A percentile compares a stretch with the other conserved stretches of the same genome.
phyloP scores from a whole-genome alignment of 2,329 filamentous ascomycete genomes.

The Cryphonectria japonica region DNA sequence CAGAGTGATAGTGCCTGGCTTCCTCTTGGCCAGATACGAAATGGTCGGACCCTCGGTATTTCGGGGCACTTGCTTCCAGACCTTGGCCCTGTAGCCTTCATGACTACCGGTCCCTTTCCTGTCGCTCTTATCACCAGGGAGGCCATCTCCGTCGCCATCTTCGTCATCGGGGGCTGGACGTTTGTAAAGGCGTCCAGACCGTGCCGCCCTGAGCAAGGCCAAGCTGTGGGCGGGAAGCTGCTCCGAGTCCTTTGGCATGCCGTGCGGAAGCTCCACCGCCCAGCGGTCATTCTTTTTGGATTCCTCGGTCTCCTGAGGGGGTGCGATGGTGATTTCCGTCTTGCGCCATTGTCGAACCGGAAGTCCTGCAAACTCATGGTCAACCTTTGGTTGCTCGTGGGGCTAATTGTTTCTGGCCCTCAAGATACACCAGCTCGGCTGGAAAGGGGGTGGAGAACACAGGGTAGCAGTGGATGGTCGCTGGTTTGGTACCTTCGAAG shows the following conservation, averaged over 20 bases:
- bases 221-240: slow-evolving; percentile 79
- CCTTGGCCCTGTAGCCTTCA: slow-evolving; percentile 58
- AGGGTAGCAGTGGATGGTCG: background rate
- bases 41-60: slow-evolving; percentile 57
- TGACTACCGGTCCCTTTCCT: slow-evolving; percentile 71
- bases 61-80: slow-evolving; percentile 66
- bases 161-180: slow-evolving; percentile 67
- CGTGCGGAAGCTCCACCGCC: slow-evolving; percentile 73
- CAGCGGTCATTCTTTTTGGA: slow-evolving; percentile 68
- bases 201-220: slow-evolving; percentile 78
- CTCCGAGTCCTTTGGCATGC: slow-evolving; percentile 84
- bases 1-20: slow-evolving; percentile 63
- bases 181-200: slow-evolving; percentile 78
- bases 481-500: slow-evolving; percentile 54
- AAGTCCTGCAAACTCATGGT: slow-evolving; percentile 63
- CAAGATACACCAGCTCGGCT: background rate
- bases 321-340: slow-evolving; percentile 69
- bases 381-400: background rate
- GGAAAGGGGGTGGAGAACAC: background rate
- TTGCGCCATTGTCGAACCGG: slow-evolving; percentile 91
- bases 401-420: background rate
- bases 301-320: slow-evolving; percentile 66
- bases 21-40: slow-evolving; percentile 63
- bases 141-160: slow-evolving; percentile 54
- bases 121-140: slow-evolving; percentile 54